Percentiles rank a stretch among this genome's conserved stretches.
These are phyloP conservation scores for Mortierella sp. DNA, from an alignment of 371 early-diverging fungal species.

Conservation along the genomic window DNA sequence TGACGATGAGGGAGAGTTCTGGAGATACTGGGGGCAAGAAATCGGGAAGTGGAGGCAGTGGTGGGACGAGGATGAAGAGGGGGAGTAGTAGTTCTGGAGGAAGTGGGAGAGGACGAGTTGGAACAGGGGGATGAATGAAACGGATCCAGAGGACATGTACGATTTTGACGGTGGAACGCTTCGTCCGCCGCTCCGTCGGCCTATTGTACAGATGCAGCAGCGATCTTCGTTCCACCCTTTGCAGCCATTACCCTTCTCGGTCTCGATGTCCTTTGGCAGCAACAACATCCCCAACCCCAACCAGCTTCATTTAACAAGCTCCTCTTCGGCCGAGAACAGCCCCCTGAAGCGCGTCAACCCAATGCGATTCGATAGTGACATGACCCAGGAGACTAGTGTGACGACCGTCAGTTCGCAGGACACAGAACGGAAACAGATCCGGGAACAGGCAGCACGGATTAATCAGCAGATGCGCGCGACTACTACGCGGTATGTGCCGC, in stretches of 20 bases:
- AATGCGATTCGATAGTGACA: slow-evolving; percentile 15
- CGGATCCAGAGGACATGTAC: neutral
- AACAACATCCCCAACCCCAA: neutral
- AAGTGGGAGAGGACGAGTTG: neutral
- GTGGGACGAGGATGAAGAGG: neutral
- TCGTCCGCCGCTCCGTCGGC: neutral
- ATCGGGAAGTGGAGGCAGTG: neutral
- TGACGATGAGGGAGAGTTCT: neutral
- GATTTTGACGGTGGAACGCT: neutral
- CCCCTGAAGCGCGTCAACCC: neutral
- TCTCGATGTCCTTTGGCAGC: neutral
- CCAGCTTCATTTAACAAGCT: neutral
- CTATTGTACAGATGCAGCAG: neutral
- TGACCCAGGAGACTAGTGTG: slow-evolving; percentile 12
- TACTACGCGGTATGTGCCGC: slow-evolving; percentile 3
- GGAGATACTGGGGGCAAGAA: no score
- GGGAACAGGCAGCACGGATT: slow-evolving; percentile 22
- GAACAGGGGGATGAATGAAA: neutral
- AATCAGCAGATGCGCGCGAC: slow-evolving; percentile 25
- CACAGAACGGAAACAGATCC: slow-evolving; percentile 19
- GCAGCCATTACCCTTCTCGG: neutral
- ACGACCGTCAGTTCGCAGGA: slow-evolving; percentile 6
- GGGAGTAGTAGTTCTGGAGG: neutral
- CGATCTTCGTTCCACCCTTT: neutral
- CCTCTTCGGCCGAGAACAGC: neutral